Evolutionary conservation across 148 eudicot species (phyloP), one percentile per base, ranked within the genome.

Genomic region (Beta vulgaris): DNA sequence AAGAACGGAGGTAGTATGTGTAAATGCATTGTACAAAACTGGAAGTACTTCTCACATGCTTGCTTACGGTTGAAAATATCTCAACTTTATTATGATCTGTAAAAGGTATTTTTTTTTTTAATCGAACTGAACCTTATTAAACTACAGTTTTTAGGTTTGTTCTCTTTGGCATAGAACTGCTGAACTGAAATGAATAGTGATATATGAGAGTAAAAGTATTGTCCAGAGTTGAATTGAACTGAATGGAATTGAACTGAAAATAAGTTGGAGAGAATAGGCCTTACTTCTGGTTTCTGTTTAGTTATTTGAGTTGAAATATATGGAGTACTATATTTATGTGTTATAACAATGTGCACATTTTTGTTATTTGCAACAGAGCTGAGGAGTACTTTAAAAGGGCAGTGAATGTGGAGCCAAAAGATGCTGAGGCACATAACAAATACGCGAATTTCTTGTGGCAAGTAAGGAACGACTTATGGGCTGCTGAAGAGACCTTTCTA

Each of bases 361-460:
- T 29, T 69, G 39, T 31, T 48, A 18, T 44, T 28, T 72, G 77
- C 69, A 68, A 31, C 93, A 96, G 99, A 82, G 98, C 99, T 9
- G 99, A 96, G 69, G 86, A 84, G 16, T 96, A 96, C 83, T 96
- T 92, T 79, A 96, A 89, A 85, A 84, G 82, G 63, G 99, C 99
- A 23, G 76, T 77, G 14, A 58, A 63, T 49, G 87, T 83, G 60
- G 93, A 92, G 88, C 94, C 95, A 29, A 87, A 90, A 78, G 99
- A 96, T 64, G 98, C 97, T 0, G 97, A 92, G 72, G 98, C 99
- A 35, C 63, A 89, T 48, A 89, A 78, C 82, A 92, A 89, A 73
- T 96, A 96, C 32, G 99, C 99, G 0, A 80, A 55, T 60, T 96
- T 96, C 86, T 71, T 96, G n/a, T 96, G 99, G 99, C 85, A 79